Conservation (phyloP, 208 protist species). For the Trypanosoma cruzi region DNA sequence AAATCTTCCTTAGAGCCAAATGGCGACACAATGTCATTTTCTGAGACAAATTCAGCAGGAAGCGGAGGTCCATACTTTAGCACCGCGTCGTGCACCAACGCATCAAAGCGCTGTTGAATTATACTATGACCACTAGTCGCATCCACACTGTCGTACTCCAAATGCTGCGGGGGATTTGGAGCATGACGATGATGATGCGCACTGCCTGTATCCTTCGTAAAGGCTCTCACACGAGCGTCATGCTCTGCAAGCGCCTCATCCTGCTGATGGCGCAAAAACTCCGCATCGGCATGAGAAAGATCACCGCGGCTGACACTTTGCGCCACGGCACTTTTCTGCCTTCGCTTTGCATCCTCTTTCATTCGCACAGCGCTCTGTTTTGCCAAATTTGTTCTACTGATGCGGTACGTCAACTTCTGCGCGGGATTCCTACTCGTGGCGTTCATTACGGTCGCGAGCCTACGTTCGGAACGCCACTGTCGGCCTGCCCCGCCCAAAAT, state of each 20-base stretch:
- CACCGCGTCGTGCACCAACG: slow-evolving; percentile 53
- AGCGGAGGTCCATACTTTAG: slow-evolving; percentile 79
- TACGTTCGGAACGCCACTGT: slow-evolving; percentile 26
- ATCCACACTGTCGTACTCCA: slow-evolving; percentile 59
- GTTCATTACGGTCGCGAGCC: slow-evolving; percentile 30
- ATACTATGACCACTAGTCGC: slow-evolving; percentile 50
- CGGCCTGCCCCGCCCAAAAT: neutral
- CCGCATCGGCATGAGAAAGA: slow-evolving; percentile 9
- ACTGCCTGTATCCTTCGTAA: neutral
- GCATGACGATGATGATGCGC: neutral
- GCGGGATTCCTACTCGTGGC: slow-evolving; percentile 19
- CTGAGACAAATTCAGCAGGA: slow-evolving; percentile 63
- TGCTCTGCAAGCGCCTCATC: slow-evolving; percentile 3
- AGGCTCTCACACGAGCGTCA: neutral
- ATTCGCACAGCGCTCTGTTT: slow-evolving; percentile 3
- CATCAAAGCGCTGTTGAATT: slow-evolving; percentile 73
- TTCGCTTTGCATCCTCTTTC: neutral
- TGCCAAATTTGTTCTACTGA: neutral
- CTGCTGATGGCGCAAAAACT: slow-evolving; percentile 16
- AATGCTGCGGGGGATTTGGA: neutral
- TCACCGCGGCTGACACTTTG: neutral
- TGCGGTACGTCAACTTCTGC: slow-evolving; percentile 26
- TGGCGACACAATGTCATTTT: slow-evolving; percentile 45
- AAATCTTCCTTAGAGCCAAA: neutral
- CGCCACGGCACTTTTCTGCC: neutral